These are phyloP conservation scores for Cordyceps cicadae DNA, from an alignment of 2,329 filamentous ascomycete genomes.

Conservation along the genomic window DNA sequence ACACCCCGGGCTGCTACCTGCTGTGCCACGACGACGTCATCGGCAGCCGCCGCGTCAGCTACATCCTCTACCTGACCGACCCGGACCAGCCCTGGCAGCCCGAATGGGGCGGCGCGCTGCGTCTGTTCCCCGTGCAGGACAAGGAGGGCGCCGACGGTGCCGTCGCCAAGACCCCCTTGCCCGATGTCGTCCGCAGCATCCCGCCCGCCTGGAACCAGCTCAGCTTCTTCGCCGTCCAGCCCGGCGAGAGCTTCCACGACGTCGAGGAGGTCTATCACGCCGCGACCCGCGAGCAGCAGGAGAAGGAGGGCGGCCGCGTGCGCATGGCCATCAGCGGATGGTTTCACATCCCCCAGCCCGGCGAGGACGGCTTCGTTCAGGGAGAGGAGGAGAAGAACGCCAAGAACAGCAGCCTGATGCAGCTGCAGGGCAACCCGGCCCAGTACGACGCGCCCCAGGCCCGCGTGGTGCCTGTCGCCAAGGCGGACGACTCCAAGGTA, in stretches of 20 bases:
- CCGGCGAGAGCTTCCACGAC: constrained; percentile 97
- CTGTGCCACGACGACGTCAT: constrained; percentile 98
- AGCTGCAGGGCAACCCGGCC: constrained; percentile 85
- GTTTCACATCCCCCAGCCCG: constrained; percentile 95
- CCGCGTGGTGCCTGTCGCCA: constrained; percentile 41
- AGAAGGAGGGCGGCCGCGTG: constrained; percentile 64
- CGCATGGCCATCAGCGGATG: constrained; percentile 98
- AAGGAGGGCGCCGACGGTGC: constrained; percentile 56
- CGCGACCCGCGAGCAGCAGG: constrained; percentile 48
- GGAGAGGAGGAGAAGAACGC: constrained; percentile 84
- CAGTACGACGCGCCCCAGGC: constrained; percentile 75
- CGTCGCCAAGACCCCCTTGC: constrained; percentile 68
- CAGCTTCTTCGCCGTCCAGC: constrained; percentile 95
- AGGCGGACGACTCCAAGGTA: constrained; percentile 26
- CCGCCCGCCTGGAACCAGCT: constrained; percentile 96
- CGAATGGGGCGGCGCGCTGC: constrained; percentile 86
- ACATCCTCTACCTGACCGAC: constrained; percentile 92
- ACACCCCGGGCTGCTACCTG: constrained; percentile 90
- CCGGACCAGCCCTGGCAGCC: constrained; percentile 85
- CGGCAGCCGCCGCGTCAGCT: constrained; percentile 90
- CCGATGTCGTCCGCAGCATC: constrained; percentile 73
- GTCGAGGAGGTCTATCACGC: constrained; percentile 93
- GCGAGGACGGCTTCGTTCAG: constrained; percentile 83
- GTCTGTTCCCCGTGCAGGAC: constrained; percentile 68
- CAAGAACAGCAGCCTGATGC: constrained; percentile 82